These are phyloP conservation scores for Colletotrichum coccodes DNA, from an alignment of 2,329 filamentous ascomycete genomes.

Conservation along the genomic window DNA sequence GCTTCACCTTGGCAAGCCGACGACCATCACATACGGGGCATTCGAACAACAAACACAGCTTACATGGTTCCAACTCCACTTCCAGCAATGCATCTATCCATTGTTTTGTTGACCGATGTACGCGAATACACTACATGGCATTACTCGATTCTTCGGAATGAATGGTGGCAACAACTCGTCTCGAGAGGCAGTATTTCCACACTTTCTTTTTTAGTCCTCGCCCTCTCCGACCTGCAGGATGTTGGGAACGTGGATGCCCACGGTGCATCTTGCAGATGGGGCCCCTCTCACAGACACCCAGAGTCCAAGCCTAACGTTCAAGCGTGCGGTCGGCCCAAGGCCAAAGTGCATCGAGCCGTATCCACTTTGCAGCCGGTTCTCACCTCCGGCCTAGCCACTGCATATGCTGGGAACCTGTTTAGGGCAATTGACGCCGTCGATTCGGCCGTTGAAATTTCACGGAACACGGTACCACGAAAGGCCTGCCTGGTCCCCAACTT, in stretches of 20 bases:
- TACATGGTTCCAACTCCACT: neutral
- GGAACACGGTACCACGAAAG: slow-evolving; percentile 12
- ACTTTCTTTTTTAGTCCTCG: slow-evolving; percentile 11
- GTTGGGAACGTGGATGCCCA: slow-evolving; percentile 21
- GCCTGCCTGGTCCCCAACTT: slow-evolving; percentile 5
- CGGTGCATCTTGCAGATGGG: slow-evolving; percentile 23
- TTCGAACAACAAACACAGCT: neutral
- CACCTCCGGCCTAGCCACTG: slow-evolving; percentile 19
- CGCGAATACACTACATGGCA: neutral
- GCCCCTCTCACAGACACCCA: neutral
- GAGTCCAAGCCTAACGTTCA: slow-evolving; percentile 29
- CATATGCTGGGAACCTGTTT: slow-evolving; percentile 32
- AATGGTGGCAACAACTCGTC: slow-evolving; percentile 9
- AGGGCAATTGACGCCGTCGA: slow-evolving; percentile 22
- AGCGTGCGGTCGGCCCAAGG: slow-evolving; percentile 25
- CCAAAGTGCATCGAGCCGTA: slow-evolving; percentile 24
- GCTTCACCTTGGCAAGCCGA: neutral
- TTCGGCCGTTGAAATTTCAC: neutral
- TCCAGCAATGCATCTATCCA: neutral
- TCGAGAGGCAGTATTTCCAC: neutral
- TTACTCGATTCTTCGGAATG: neutral
- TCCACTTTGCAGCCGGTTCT: slow-evolving; percentile 28
- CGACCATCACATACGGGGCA: neutral
- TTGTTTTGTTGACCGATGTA: neutral
- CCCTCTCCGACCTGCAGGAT: slow-evolving; percentile 20